Percentiles rank a stretch among this genome's conserved stretches.
Conservation (phyloP, 2,329 filamentous ascomycete species). For the Onygena corvina region DNA sequence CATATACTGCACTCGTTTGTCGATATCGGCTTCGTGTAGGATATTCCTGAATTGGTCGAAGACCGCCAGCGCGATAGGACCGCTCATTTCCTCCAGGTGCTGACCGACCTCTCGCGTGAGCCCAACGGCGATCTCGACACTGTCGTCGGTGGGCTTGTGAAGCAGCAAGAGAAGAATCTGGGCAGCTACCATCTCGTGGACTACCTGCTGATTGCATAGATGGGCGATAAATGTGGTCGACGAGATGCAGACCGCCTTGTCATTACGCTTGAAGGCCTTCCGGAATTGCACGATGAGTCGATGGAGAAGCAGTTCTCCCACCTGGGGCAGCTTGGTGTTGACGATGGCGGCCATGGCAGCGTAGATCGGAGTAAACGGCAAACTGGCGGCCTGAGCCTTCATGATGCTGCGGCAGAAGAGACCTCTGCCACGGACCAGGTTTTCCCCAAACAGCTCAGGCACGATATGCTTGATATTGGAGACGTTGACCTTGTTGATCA, state of each 20-base stretch:
- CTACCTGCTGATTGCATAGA: conserved; percentile 89
- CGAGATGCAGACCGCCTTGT: conserved; percentile 88
- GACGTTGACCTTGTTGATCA: conserved; percentile 98
- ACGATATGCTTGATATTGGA: conserved; percentile 97
- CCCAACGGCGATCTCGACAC: conserved; percentile 91
- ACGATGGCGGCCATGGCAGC: conserved; percentile 92
- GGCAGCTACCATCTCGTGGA: conserved; percentile 82
- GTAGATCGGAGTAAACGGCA: conserved; percentile 93
- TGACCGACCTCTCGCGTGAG: conserved; percentile 87
- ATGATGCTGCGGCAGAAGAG: conserved; percentile 93
- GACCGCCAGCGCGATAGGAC: conserved; percentile 72
- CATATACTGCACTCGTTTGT: conserved; percentile 98
- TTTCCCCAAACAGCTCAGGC: conserved; percentile 89
- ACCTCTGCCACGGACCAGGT: conserved; percentile 78
- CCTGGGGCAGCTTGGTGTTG: conserved; percentile 91
- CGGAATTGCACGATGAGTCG: conserved; percentile 83
- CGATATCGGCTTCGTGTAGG: conserved; percentile 89
- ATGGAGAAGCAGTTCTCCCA: conserved; percentile 79
- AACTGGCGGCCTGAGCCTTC: conserved; percentile 92
- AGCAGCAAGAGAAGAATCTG: conserved; percentile 86
- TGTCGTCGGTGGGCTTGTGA: conserved; percentile 92
- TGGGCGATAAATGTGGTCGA: conserved; percentile 93
- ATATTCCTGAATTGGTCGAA: conserved; percentile 96
- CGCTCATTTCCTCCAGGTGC: conserved; percentile 90
- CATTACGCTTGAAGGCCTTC: conserved; percentile 90